Percentiles rank a stretch among this genome's conserved stretches.
phyloP scores from a whole-genome alignment of 768 basidiomycete genomes.

The Hortiboletus campestris region DNA sequence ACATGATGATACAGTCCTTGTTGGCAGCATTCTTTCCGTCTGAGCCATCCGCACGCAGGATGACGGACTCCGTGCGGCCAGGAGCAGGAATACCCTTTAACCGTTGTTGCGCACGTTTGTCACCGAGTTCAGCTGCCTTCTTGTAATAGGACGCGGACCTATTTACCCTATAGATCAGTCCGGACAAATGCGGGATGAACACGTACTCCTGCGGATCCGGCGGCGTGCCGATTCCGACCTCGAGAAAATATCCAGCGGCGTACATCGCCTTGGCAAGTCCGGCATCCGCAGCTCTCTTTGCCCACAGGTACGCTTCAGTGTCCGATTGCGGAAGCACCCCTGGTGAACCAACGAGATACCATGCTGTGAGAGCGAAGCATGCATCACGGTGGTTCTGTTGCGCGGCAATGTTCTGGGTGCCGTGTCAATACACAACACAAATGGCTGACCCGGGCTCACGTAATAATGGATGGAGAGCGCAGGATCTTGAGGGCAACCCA shows the following conservation, averaged over 20 bases:
- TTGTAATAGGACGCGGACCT: slow-evolving; percentile 84
- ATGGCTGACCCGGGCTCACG: slow-evolving; percentile 49
- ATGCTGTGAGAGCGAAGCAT: slow-evolving; percentile 96
- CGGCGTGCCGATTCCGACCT: slow-evolving; percentile 86
- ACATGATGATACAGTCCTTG: slow-evolving; percentile 91
- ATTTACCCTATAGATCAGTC: slow-evolving; percentile 3
- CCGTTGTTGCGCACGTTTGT: slow-evolving; percentile 89
- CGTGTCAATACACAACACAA: slow-evolving; percentile 14
- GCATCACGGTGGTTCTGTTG: slow-evolving; percentile 97
- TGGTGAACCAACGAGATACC: slow-evolving; percentile 98
- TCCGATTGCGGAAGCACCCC: slow-evolving; percentile 98
- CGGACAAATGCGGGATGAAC: slow-evolving; percentile 3
- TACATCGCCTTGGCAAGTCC: slow-evolving; percentile 97
- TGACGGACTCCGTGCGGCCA: slow-evolving; percentile 59
- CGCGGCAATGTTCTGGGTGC: slow-evolving; percentile 88
- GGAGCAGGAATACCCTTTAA: slow-evolving; percentile 61
- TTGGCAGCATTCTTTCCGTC: slow-evolving; percentile 52
- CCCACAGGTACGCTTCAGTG: slow-evolving; percentile 97
- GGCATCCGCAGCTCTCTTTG: slow-evolving; percentile 89
- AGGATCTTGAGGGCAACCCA: slow-evolving; percentile 96
- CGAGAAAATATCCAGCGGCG: slow-evolving; percentile 95
- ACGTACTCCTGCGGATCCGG: slow-evolving; percentile 66
- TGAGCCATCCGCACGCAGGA: slow-evolving; percentile 51
- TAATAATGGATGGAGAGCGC: slow-evolving; percentile 99
- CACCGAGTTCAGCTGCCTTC: slow-evolving; percentile 86